Evolutionary conservation across 768 basidiomycete genomes (phyloP).

Genomic region (Chlorophyllum brunneum): DNA sequence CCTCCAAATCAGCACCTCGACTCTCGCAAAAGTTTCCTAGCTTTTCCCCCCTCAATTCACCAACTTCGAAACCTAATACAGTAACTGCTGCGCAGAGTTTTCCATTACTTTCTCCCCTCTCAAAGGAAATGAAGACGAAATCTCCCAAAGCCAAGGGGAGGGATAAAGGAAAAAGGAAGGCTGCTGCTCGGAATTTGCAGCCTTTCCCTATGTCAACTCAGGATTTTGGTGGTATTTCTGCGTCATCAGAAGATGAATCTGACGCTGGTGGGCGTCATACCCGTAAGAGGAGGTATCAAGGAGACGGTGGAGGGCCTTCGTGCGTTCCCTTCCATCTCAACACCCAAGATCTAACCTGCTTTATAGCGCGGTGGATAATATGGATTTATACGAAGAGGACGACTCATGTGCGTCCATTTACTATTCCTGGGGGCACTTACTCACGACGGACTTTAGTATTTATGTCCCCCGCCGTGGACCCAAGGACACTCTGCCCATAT

Average conservation of each 20-base stretch:
- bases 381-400: slow-evolving; percentile 26
- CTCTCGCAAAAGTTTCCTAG: slow-evolving; percentile 10
- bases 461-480: slow-evolving; percentile 50
- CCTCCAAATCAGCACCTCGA: neutral
- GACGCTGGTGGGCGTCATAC: neutral
- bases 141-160: neutral
- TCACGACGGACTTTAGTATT: slow-evolving; percentile 36
- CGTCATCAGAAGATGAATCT: neutral
- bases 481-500: slow-evolving; percentile 71
- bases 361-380: slow-evolving; percentile 1
- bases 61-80: neutral
- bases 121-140: neutral
- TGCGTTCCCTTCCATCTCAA: neutral
- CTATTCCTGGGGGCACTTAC: slow-evolving; percentile 1
- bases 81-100: neutral
- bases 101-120: slow-evolving; percentile 8
- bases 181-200: slow-evolving; percentile 12
- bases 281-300: slow-evolving; percentile 7
- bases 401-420: slow-evolving; percentile 35
- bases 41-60: slow-evolving; percentile 3
- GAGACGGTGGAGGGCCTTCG: neutral
- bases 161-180: slow-evolving; percentile 3
- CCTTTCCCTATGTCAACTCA: slow-evolving; percentile 12
- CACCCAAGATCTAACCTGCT: neutral
- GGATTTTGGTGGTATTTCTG: neutral